A percentile compares a stretch with the other conserved stretches of the same genome.
Conservation (phyloP, 768 basidiomycete genomes). For the Amyloporia xantha region DNA sequence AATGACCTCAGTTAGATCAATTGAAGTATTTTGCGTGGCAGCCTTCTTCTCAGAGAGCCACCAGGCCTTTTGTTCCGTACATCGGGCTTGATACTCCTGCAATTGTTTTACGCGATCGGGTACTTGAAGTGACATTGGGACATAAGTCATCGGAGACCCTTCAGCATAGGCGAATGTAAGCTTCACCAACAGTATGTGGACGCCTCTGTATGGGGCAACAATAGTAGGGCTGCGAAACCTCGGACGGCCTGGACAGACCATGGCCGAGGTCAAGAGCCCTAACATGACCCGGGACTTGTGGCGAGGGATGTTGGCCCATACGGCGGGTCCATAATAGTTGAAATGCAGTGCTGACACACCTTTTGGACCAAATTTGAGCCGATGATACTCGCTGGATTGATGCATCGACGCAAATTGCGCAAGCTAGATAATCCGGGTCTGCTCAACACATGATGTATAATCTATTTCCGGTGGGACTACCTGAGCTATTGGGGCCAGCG, state of each 20-base stretch:
- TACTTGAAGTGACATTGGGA: slow-evolving; percentile 55
- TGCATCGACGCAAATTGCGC: neutral
- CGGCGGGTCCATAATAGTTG: no score
- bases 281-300: no score
- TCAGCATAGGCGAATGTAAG: neutral
- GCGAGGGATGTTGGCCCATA: no score
- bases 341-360: no score
- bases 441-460: no score
- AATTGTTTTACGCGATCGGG: slow-evolving; percentile 53
- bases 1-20: neutral
- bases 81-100: slow-evolving; percentile 41
- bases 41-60: slow-evolving; percentile 33
- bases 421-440: no score
- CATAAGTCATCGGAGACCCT: slow-evolving; percentile 55
- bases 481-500: neutral
- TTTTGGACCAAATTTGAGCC: slow-evolving; percentile 52
- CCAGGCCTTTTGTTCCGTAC: slow-evolving; percentile 37
- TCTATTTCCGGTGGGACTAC: no score
- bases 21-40: neutral
- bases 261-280: no score
- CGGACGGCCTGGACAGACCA: no score
- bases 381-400: slow-evolving; percentile 49
- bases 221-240: no score
- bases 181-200: neutral
- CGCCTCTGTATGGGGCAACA: no score